Percentiles rank a stretch among this genome's conserved stretches.
Conservation (phyloP, 2,329 filamentous ascomycete genomes). For the Aspergillus calidoustus region DNA sequence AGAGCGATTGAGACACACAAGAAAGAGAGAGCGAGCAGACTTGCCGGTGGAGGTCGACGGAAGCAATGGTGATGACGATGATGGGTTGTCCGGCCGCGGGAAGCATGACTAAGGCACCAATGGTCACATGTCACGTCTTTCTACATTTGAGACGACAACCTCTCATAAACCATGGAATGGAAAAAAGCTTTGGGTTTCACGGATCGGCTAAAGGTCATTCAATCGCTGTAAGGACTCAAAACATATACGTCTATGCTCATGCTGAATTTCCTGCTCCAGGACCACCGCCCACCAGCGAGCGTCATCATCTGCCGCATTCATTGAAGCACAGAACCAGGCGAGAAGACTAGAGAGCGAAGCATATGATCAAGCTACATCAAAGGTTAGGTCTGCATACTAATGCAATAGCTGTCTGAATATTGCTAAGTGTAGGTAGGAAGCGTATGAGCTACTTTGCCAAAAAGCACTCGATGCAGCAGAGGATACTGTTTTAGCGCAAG, state of each 20-base stretch:
- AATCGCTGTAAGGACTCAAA: slow-evolving; percentile 60
- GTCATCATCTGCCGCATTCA: slow-evolving; percentile 49
- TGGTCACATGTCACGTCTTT: not conserved
- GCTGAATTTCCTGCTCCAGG: slow-evolving; percentile 40
- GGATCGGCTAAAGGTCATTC: slow-evolving; percentile 66
- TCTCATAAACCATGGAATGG: slow-evolving; percentile 46
- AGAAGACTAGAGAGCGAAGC: slow-evolving; percentile 63
- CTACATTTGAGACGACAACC: not conserved
- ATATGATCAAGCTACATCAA: slow-evolving; percentile 43
- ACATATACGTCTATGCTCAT: not conserved
- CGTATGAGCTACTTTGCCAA: slow-evolving; percentile 54
- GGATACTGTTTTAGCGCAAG: slow-evolving; percentile 25
- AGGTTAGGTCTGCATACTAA: slow-evolving; percentile 30
- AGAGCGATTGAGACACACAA: slow-evolving; percentile 17
- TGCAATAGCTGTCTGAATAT: not conserved
- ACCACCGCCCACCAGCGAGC: slow-evolving; percentile 54
- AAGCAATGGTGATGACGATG: slow-evolving; percentile 21
- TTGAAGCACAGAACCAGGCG: slow-evolving; percentile 61
- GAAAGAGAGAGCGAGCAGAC: slow-evolving; percentile 13
- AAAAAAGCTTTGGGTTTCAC: slow-evolving; percentile 59
- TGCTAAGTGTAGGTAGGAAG: slow-evolving; percentile 53
- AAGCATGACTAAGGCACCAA: slow-evolving; percentile 15
- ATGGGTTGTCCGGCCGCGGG: slow-evolving; percentile 4
- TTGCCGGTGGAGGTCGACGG: slow-evolving; percentile 13
- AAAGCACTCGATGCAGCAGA: slow-evolving; percentile 42